Percentiles rank a stretch among this genome's conserved stretches.
These are phyloP conservation scores for Nymphaea thermarum DNA, from an alignment of 164 flowering plant species.

Conservation along the genomic window DNA sequence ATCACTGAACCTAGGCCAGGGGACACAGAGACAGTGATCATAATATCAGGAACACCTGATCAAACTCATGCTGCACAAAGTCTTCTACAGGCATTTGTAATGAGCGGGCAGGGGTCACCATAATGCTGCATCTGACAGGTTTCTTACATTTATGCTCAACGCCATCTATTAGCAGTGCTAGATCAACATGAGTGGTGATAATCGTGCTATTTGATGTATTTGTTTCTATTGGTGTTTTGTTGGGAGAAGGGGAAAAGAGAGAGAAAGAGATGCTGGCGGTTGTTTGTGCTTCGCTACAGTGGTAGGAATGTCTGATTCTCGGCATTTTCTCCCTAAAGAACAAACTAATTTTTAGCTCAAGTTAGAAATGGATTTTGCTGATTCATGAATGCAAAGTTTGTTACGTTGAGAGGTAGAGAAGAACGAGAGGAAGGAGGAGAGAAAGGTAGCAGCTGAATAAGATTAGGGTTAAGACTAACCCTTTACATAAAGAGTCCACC, in stretches of 20 bases:
- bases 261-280: not conserved
- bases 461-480: too few species aligned
- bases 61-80: conserved; percentile 95
- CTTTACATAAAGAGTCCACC: too few species aligned
- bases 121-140: conserved; percentile 16
- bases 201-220: not conserved
- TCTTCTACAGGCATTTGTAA: conserved; percentile 97
- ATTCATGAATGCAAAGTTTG: not conserved
- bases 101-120: conserved; percentile 43
- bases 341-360: not conserved
- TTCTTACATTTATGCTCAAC: not conserved
- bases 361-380: not conserved
- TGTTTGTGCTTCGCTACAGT: not conserved
- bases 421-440: too few species aligned
- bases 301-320: not conserved
- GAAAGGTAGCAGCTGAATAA: too few species aligned
- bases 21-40: conserved; percentile 62
- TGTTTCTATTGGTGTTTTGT: not conserved
- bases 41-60: conserved; percentile 92
- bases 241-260: not conserved
- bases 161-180: not conserved
- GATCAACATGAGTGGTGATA: not conserved
- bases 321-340: not conserved
- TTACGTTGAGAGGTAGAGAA: too few species aligned
- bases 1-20: conserved; percentile 76